A percentile compares a stretch with the other conserved stretches of the same genome.
Conservation (phyloP, 129 eudicot species). For the Cynara cardunculus region DNA sequence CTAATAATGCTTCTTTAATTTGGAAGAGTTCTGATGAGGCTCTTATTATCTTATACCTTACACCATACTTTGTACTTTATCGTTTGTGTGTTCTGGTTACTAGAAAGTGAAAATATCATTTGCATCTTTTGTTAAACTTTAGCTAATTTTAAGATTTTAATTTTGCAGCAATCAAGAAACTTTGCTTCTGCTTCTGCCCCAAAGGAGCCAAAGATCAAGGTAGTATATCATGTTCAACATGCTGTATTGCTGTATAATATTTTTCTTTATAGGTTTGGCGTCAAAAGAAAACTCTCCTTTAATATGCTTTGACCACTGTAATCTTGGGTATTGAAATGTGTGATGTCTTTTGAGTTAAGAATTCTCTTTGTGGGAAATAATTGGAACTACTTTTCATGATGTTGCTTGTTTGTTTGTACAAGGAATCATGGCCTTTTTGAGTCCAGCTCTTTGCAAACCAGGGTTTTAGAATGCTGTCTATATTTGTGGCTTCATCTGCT, state of each 20-base stretch:
- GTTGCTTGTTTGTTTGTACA: background rate
- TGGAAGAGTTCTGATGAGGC: background rate
- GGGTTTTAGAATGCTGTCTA: background rate
- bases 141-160: background rate
- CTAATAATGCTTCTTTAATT: background rate
- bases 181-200: conserved; percentile 59
- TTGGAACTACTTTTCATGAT: background rate
- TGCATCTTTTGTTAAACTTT: background rate
- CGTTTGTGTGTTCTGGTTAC: background rate
- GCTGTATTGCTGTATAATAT: background rate
- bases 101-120: background rate
- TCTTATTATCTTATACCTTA: background rate
- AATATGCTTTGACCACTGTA: background rate
- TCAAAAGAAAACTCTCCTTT: background rate
- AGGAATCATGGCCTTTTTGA: background rate
- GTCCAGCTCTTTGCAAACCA: background rate
- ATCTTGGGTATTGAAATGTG: background rate
- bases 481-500: background rate
- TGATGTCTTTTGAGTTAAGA: background rate
- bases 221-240: conserved; percentile 16
- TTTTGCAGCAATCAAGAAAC: conserved; percentile 54
- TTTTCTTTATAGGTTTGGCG: background rate
- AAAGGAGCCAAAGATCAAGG: conserved; percentile 65
- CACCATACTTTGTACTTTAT: background rate
- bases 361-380: background rate